Base-by-base conservation (phyloP, 805 yeast genomes). In the Candida hungchunana region DNA sequence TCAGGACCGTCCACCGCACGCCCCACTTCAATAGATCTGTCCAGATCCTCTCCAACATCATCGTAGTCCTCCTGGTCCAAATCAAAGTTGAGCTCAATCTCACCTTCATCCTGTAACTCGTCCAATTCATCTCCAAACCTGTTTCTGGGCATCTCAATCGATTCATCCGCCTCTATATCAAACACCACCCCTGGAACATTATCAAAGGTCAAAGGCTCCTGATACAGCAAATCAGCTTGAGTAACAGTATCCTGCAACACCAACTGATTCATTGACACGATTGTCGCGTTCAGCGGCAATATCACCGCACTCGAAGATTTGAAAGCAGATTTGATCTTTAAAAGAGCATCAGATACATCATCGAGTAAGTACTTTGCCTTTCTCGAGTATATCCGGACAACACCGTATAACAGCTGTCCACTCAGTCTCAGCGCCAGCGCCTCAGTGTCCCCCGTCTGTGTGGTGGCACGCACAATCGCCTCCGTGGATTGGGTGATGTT, bases 341-440 rank as follows among this genome's bases (percentile, higher is more conserved):
- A 60, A 40, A 87, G 59, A 4, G 87, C 82, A 47, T 84, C 94
- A 32, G 78, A 72, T 26, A 86, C 90, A 55, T 89, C 97, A 37
- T 86, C 94, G 32, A 83, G 64, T 17, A 89, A 63, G 46, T 84
- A 84, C 48, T 81, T 82, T 18, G 96, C 86, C 59, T 89, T 85
- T 41, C 90, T 67, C 10, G 93, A 79, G 59, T 87, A 89, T 16
- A 89, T 89, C 39, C 86, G 69, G 23, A 86, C 94, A 4, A 89
- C 86, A 33, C 96, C 97, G 37, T 83, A 77, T 26, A 89, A 65
- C 35, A 89, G 66, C 54, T 88, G 96, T 4, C 96, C 95, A 1
- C 95, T 82, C 18, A 86, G 67, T 38, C 96, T 68, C 34, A 88
- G 66, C 0, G 96, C 85, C 38, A 88, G 68, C 9, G 87, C 78